Conservation (phyloP, 2,329 filamentous ascomycete species). For the Penicillium glabrum region DNA sequence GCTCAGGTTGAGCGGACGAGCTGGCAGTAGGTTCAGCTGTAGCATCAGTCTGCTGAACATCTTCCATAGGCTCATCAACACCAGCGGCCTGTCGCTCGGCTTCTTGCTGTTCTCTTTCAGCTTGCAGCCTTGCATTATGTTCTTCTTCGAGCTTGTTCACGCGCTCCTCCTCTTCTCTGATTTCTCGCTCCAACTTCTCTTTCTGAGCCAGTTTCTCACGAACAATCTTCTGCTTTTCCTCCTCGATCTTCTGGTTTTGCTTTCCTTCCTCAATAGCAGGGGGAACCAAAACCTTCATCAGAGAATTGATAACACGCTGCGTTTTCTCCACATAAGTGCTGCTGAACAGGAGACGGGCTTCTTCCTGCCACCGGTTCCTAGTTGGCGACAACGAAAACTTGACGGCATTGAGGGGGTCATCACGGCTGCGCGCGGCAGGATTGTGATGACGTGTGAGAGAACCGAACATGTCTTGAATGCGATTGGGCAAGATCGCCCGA, state of each 20-base stretch:
- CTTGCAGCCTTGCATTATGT: slow-evolving; percentile 60
- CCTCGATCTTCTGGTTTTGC: slow-evolving; percentile 61
- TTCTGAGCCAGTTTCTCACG: slow-evolving; percentile 63
- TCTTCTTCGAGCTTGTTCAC: slow-evolving; percentile 69
- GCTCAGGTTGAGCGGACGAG: slow-evolving; percentile 23
- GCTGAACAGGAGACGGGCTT: slow-evolving; percentile 83
- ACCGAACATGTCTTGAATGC: slow-evolving; percentile 52
- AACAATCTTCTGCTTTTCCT: slow-evolving; percentile 57
- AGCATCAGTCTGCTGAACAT: slow-evolving; percentile 60
- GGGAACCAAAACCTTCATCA: slow-evolving; percentile 75
- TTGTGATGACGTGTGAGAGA: slow-evolving; percentile 33
- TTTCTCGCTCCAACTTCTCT: slow-evolving; percentile 62
- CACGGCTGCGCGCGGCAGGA: slow-evolving; percentile 39
- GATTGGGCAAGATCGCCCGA: slow-evolving; percentile 49
- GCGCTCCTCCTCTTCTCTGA: slow-evolving; percentile 70
- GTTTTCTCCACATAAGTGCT: slow-evolving; percentile 66
- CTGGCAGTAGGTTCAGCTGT: slow-evolving; percentile 27
- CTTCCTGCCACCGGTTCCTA: slow-evolving; percentile 79
- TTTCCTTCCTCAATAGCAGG: slow-evolving; percentile 81
- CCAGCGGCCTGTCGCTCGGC: slow-evolving; percentile 53
- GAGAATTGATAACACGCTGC: slow-evolving; percentile 64
- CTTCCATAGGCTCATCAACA: slow-evolving; percentile 69
- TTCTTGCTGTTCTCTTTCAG: slow-evolving; percentile 64
- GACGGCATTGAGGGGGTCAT: slow-evolving; percentile 66
- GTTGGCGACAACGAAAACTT: slow-evolving; percentile 73